Evolutionary conservation across 2,329 filamentous ascomycete genomes (phyloP).

Genomic region (Fusarium bactridioides): DNA sequence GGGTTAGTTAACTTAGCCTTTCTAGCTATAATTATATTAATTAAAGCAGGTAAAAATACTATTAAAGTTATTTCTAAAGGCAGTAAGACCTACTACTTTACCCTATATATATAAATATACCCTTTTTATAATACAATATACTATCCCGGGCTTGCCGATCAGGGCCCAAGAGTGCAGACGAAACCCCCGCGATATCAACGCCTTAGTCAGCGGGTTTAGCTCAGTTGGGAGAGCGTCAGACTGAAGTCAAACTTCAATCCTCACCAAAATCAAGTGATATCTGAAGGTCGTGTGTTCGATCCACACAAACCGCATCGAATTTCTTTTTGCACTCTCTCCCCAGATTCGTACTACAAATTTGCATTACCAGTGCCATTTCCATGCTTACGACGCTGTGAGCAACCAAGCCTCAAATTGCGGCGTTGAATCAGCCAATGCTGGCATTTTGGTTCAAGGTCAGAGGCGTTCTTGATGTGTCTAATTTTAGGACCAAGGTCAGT

Average conservation of each 20-base stretch:
- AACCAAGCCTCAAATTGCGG: background rate
- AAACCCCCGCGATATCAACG: rapidly evolving
- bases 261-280: slow-evolving; percentile 3
- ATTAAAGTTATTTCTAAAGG: too few relatives aligned
- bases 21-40: too few relatives aligned
- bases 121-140: too few relatives aligned
- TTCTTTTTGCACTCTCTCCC: background rate
- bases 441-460: background rate
- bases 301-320: slow-evolving; percentile 10
- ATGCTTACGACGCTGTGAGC: background rate
- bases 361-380: background rate
- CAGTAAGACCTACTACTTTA: too few relatives aligned
- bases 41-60: too few relatives aligned
- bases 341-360: rapidly evolving
- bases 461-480: background rate
- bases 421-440: background rate
- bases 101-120: too few relatives aligned
- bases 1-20: too few relatives aligned
- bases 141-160: too few relatives aligned
- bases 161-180: background rate
- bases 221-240: slow-evolving; percentile 27
- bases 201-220: slow-evolving; percentile 24
- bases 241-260: slow-evolving; percentile 23
- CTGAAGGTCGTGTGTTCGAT: slow-evolving; percentile 28
- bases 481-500: background rate